Conservation (phyloP, 495 filamentous ascomycete species). For the Staphylotrichum longicolle region DNA sequence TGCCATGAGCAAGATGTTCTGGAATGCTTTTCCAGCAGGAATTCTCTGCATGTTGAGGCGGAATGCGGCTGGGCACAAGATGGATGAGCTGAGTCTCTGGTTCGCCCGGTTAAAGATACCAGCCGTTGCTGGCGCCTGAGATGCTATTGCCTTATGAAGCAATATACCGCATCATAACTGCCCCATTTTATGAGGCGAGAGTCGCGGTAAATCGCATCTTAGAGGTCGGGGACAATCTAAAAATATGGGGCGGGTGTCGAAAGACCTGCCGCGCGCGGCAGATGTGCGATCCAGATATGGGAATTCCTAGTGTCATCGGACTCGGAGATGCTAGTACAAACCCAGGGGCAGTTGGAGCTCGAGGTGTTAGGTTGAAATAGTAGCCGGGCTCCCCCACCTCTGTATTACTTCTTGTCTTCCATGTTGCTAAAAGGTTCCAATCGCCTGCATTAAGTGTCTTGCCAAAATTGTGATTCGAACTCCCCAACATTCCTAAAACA, state of each 20-base stretch:
- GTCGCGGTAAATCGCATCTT: neutral
- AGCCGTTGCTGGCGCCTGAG: neutral
- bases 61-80: neutral
- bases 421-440: too few species aligned
- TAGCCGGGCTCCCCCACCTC: too few species aligned
- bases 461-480: too few species aligned
- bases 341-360: too few species aligned
- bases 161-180: constrained; percentile 6
- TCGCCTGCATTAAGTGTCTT: too few species aligned
- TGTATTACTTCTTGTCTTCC: too few species aligned
- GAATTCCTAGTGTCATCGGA: neutral
- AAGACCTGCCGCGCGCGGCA: neutral
- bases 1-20: too few species aligned
- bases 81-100: neutral
- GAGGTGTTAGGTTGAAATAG: too few species aligned
- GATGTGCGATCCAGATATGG: neutral
- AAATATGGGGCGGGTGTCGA: neutral
- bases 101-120: constrained; percentile 18
- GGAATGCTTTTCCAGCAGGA: too few species aligned
- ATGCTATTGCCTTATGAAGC: constrained; percentile 5
- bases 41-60: too few species aligned
- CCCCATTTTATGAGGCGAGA: neutral
- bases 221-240: neutral
- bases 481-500: too few species aligned
- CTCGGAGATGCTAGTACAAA: neutral